A percentile compares a stretch with the other conserved stretches of the same genome.
These are phyloP conservation scores for Globisporangium spinosum DNA, from an alignment of 352 stramenopile genomes.

Conservation along the genomic window DNA sequence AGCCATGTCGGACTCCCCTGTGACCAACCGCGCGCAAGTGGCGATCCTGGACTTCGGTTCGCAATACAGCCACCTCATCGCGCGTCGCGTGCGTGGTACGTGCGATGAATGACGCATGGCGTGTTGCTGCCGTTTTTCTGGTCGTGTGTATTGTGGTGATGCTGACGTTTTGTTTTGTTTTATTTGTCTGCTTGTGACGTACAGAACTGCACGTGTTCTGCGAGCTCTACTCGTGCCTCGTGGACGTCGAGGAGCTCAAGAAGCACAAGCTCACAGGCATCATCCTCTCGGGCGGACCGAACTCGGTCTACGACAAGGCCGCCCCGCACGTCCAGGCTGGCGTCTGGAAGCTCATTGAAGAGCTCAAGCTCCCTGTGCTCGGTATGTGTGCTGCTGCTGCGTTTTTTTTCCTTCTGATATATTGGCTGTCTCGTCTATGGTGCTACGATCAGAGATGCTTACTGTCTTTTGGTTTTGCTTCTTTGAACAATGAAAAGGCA, in stretches of 20 bases:
- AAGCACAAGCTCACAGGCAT: conserved; percentile 95
- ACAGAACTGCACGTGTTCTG: conserved; percentile 98
- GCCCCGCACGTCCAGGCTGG: conserved; percentile 92
- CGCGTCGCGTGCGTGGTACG: conserved; percentile 91
- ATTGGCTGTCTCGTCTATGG: conserved; percentile 5
- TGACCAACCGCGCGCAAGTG: conserved; percentile 93
- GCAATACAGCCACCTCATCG: conserved; percentile 99
- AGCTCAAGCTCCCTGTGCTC: conserved; percentile 94
- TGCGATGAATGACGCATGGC: neutral
- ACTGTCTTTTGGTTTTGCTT: conserved; percentile 8
- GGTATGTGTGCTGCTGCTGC: conserved; percentile 26
- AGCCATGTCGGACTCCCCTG: conserved; percentile 69
- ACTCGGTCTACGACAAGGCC: conserved; percentile 95
- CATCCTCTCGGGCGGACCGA: conserved; percentile 97
- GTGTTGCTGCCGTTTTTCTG: neutral
- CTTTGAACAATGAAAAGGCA: conserved; percentile 45
- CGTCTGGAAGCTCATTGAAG: conserved; percentile 96
- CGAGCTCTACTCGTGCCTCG: conserved; percentile 98
- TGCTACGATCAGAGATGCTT: conserved; percentile 5
- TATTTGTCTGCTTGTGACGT: conserved; percentile 11
- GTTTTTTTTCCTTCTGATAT: conserved; percentile 6
- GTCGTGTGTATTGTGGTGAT: neutral
- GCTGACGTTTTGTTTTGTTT: conserved; percentile 14
- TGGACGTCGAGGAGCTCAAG: conserved; percentile 89
- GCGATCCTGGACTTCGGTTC: conserved; percentile 99